Conservation (phyloP, 2,329 filamentous ascomycete genomes). For the Clarireedia paspali region DNA sequence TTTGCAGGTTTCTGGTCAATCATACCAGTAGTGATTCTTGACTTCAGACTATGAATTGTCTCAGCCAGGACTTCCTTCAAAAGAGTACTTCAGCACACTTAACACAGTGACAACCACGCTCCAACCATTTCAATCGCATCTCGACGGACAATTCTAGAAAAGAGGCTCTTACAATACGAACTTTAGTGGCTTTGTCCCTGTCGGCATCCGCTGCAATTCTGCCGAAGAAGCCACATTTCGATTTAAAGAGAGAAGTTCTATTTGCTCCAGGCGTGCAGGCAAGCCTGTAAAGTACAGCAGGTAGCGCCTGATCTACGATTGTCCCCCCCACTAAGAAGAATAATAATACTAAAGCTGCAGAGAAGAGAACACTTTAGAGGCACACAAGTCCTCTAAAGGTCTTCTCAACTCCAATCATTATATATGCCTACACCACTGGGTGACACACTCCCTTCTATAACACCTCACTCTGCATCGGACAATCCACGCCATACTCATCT, state of each 20-base stretch:
- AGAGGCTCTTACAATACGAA: no score
- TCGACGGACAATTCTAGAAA: no score
- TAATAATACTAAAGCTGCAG: background rate
- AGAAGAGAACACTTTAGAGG: slow-evolving; percentile 24
- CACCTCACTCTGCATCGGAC: slow-evolving; percentile 18
- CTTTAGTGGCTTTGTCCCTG: background rate
- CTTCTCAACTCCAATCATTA: slow-evolving; percentile 16
- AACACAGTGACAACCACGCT: no score
- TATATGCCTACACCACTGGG: slow-evolving; percentile 36
- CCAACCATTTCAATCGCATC: no score
- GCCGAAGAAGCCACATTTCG: slow-evolving; percentile 4
- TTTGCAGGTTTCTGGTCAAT: no score
- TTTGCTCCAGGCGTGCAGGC: background rate
- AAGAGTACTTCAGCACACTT: no score
- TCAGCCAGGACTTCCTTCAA: no score
- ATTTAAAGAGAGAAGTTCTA: background rate
- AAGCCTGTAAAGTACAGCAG: background rate
- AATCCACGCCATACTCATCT: slow-evolving; percentile 17
- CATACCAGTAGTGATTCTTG: no score
- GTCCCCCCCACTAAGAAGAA: background rate
- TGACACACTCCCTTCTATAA: slow-evolving; percentile 30
- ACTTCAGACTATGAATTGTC: no score
- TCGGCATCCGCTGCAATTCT: background rate
- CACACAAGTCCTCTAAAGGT: slow-evolving; percentile 25
- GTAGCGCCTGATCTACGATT: background rate